Conservation (phyloP, 1,284 basidiomycete genomes). For the Afroboletus lepidellus region DNA sequence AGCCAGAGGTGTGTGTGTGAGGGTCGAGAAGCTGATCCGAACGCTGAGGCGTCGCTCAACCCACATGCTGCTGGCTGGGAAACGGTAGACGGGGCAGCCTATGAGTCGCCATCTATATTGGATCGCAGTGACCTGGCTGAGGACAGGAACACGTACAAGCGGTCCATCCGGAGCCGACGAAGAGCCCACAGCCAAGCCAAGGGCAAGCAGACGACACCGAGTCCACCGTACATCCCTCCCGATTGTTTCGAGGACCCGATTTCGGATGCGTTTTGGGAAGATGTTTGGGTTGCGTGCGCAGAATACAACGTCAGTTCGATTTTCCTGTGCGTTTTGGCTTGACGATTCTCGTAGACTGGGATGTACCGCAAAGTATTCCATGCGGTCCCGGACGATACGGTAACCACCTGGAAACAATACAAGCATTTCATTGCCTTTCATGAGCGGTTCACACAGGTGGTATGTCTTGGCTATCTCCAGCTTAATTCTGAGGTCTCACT, state of each 20-base stretch:
- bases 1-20: constrained; percentile 20
- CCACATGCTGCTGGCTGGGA: constrained; percentile 42
- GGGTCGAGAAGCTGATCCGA: constrained; percentile 20
- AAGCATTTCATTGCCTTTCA: constrained; percentile 80
- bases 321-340: constrained; percentile 11
- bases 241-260: constrained; percentile 87
- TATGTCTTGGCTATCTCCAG: constrained; percentile 32
- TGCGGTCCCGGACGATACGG: constrained; percentile 84
- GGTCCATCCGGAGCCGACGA: constrained; percentile 54
- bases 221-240: constrained; percentile 70
- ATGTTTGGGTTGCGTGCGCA: constrained; percentile 84
- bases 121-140: constrained; percentile 48
- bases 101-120: constrained; percentile 44
- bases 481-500: constrained; percentile 1
- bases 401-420: constrained; percentile 94
- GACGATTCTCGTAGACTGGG: constrained; percentile 64
- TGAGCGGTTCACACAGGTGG: constrained; percentile 71
- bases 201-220: constrained; percentile 59
- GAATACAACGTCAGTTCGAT: constrained; percentile 69
- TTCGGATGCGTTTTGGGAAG: constrained; percentile 82
- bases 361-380: constrained; percentile 94
- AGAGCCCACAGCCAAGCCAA: constrained; percentile 58
- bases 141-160: constrained; percentile 50
- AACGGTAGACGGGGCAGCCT: constrained; percentile 45
- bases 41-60: constrained; percentile 23